Evolutionary conservation across 768 basidiomycete species (phyloP).

Genomic region (Exidia glandulosa): DNA sequence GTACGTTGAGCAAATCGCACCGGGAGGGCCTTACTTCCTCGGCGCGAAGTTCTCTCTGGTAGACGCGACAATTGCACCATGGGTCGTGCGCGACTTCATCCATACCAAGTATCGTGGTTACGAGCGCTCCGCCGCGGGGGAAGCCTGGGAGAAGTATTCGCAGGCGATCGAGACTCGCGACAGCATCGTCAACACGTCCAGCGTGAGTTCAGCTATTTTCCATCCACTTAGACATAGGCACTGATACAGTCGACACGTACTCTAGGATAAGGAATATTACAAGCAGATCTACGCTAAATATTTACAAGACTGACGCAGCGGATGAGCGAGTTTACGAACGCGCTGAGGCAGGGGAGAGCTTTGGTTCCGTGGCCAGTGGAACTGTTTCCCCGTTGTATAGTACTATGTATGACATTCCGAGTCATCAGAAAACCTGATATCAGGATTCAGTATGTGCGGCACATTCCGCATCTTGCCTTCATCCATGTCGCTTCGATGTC

Average conservation of each 20-base stretch:
- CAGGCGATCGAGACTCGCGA: slow-evolving; percentile 30
- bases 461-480: no score
- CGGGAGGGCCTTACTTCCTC: slow-evolving; percentile 41
- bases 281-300: slow-evolving; percentile 42
- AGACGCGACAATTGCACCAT: slow-evolving; percentile 47
- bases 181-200: slow-evolving; percentile 36
- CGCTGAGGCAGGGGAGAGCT: no score
- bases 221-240: no score
- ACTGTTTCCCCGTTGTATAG: no score
- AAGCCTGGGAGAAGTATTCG: slow-evolving; percentile 35
- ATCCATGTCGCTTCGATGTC: no score
- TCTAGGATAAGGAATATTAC: slow-evolving; percentile 32
- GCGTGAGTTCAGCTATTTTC: slow-evolving; percentile 24
- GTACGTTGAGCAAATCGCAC: slow-evolving; percentile 22
- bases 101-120: slow-evolving; percentile 39
- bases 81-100: slow-evolving; percentile 40
- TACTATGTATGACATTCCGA: no score
- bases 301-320: no score
- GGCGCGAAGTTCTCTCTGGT: slow-evolving; percentile 43
- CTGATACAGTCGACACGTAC: no score
- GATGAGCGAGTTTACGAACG: no score
- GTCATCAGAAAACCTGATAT: no score
- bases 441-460: no score
- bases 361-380: no score
- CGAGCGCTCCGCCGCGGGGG: slow-evolving; percentile 30